Base-by-base conservation (phyloP, 768 basidiomycete genomes). In the Galerina sulciceps region DNA sequence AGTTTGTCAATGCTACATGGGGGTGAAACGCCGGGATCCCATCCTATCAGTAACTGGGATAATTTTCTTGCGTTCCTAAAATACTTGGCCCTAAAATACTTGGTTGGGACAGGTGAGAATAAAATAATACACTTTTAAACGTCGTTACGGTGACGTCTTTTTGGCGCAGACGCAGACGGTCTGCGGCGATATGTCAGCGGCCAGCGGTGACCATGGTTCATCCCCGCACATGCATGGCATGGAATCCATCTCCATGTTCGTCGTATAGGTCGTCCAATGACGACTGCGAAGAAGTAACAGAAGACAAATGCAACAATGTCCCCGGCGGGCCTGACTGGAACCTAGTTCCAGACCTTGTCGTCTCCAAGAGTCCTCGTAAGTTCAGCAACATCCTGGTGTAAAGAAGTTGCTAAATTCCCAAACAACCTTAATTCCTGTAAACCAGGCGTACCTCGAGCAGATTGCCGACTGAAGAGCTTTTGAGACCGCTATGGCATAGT, bases 281-380 rank as follows among this genome's bases (percentile, higher is more conserved):
- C 40, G 35, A 40, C 35, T 38, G 49, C 37, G 38, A 36, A 17
- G 49, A 51, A 51, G 35, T 36, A 40, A 51, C 49, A 17, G 49
- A 51, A 51, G 49, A 38, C 49, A 51, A 38, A 38, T 51, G 49
- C 37, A 51, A 22, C 18, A 51, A n/a, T 6, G 49, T 51, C 37
- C 37, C 49, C 14, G 26, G 26, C 26, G 26, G 26, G 37, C 49
- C 37, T 20, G 49, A 23, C 20, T 23, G 14, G 13, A 36, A 23
- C 26, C 26, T 31, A 4, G 26, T 31, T 31, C 26, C 42, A 20
- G 43, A 37, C 13, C 41, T 43, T 10, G 17, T 36, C 15, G 15
- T 59, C 31, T 56, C 57, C 36, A 63, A 35, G 40, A 59, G 18
- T 23, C 57, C 57, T 37, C 61, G 58, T 53, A 63, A 48, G 49